Evolutionary conservation across 495 filamentous ascomycete genomes (phyloP).

Genomic region (Pyronema omphalodes): DNA sequence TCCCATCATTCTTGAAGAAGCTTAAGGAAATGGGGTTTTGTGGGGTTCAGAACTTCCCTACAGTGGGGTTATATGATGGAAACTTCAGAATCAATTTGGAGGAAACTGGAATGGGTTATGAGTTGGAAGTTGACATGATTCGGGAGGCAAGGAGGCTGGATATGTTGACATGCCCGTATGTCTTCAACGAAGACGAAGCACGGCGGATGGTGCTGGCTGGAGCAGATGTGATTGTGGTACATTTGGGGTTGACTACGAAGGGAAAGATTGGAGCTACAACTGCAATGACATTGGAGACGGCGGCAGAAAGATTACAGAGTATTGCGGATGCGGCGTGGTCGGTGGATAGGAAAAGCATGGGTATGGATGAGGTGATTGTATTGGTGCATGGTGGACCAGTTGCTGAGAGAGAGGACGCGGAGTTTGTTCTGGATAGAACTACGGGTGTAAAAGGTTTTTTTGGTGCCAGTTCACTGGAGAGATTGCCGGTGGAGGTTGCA

Average conservation of each 20-base stretch:
- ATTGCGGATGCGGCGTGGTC: constrained; percentile 41
- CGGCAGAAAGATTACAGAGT: constrained; percentile 38
- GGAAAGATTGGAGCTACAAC: constrained; percentile 44
- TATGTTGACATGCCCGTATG: constrained; percentile 49
- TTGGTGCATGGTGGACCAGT: constrained; percentile 54
- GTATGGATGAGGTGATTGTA: constrained; percentile 32
- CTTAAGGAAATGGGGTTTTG: constrained; percentile 41
- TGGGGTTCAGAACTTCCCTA: constrained; percentile 57
- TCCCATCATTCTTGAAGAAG: constrained; percentile 38
- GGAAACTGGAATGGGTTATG: constrained; percentile 52
- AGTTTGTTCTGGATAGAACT: constrained; percentile 39
- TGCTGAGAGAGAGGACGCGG: constrained; percentile 41
- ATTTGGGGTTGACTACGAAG: constrained; percentile 49
- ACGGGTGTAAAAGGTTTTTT: constrained; percentile 51
- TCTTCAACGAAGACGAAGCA: constrained; percentile 42
- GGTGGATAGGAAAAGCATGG: constrained; percentile 29
- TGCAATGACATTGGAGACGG: constrained; percentile 42
- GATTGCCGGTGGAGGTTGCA: constrained; percentile 48
- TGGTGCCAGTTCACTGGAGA: constrained; percentile 53
- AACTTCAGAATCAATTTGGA: constrained; percentile 46
- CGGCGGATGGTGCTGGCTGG: constrained; percentile 41
- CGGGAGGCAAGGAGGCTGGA: constrained; percentile 35
- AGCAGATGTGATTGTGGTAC: constrained; percentile 49
- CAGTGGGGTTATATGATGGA: constrained; percentile 52
- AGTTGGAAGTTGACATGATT: constrained; percentile 46